Evolutionary conservation across 1,284 basidiomycete species (phyloP), one percentile per base, ranked within the genome.

Genomic region (Trichosporon inkin): DNA sequence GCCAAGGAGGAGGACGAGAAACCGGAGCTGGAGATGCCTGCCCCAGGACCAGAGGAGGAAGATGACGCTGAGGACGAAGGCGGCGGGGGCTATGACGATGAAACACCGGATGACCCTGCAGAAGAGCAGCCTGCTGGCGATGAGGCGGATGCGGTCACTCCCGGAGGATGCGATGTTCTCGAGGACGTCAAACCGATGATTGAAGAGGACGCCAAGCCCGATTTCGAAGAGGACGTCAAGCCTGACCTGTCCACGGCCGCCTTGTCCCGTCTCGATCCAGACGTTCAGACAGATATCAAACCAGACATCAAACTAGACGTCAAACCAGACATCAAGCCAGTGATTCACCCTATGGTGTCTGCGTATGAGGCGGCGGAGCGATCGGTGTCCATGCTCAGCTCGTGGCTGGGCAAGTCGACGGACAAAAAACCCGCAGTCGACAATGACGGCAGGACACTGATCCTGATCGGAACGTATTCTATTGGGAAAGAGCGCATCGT

Each of bases 401-500:
- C 70, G 10, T 81, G 79, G 81, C 64, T 79, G 19, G 68, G 70
- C 5, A 71, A 71, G 70, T 75, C 60, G 58, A 75, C 74, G 66
- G 19, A 56, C 52, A 41, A 56, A 10, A 63, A 67, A 16, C 69
- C 68, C 6, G 57, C 36, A 28, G 70, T 71, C 60, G 62, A 64
- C 11, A 71, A 68, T 35, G 71, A 69, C 41, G 77, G 75, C 34
- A 60, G 78, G 60, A 74, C 80, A 47, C 81, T 98, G n/a, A 84
- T 98, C 52, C 84, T 96, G 44, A 85, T 98, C 24, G 95, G 94
- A 11, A 97, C 95, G 0, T 99, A 99, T 76, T 92, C 91, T 0
- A 92, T 99, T 57, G 95, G 95, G 55, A 99, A 99, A 77, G 95
- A 99, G 76, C 86, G 93, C 41, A 89, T 99, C 52, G 91, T 97